Conservation (phyloP, 106 monocot genomes). For the Ottelia alismoides region DNA sequence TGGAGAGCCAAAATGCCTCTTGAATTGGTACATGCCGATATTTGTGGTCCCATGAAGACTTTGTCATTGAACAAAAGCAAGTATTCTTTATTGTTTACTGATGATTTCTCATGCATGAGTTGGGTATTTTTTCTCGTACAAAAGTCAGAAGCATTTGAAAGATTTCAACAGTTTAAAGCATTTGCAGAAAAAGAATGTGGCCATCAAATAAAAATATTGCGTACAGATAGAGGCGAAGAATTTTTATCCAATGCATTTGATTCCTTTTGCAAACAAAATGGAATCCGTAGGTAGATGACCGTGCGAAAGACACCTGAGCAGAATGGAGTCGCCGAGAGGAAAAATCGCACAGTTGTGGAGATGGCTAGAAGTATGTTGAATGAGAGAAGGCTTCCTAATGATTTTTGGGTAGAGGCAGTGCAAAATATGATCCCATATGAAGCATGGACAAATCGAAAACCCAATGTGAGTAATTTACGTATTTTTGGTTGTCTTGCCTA, state of each 20-base stretch:
- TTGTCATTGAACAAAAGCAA: background rate
- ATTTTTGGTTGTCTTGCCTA: background rate
- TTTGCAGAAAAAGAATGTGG: background rate
- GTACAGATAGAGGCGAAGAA: background rate
- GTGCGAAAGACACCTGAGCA: background rate
- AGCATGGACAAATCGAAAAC: background rate
- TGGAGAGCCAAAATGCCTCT: background rate
- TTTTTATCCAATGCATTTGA: conserved; percentile 2
- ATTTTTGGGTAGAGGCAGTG: background rate
- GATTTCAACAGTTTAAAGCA: background rate
- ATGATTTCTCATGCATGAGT: conserved; percentile 1
- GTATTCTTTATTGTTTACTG: background rate
- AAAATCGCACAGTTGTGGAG: background rate
- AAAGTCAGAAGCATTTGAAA: no score
- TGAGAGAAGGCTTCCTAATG: background rate
- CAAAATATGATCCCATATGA: background rate
- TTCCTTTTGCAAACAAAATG: background rate
- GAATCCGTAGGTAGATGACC: background rate
- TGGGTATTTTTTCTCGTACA: no score
- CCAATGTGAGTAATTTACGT: conserved; percentile 2
- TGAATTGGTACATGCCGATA: background rate
- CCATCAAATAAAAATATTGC: background rate
- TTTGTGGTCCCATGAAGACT: background rate
- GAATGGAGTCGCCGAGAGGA: background rate
- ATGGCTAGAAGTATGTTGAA: conserved; percentile 4